phyloP scores from a whole-genome alignment of 2,329 filamentous ascomycete genomes.

The Colletotrichum phormii region DNA sequence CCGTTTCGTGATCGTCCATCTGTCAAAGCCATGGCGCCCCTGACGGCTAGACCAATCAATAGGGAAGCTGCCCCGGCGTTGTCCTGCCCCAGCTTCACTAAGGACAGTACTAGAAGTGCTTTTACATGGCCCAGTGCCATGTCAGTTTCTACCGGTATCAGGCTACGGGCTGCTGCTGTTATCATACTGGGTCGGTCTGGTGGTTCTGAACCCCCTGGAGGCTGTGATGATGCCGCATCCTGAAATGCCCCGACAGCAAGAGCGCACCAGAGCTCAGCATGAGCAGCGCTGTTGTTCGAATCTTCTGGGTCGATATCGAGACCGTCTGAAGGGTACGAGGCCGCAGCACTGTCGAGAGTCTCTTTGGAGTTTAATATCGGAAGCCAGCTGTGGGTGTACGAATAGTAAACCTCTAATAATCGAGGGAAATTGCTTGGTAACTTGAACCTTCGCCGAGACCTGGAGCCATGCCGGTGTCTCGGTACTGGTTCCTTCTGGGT shows the following conservation, averaged over 20 bases:
- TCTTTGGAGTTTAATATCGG: conserved; percentile 76
- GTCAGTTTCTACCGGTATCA: conserved; percentile 62
- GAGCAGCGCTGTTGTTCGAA: conserved; percentile 49
- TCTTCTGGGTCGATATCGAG: conserved; percentile 43
- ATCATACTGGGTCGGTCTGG: conserved; percentile 48
- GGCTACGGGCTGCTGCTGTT: conserved; percentile 60
- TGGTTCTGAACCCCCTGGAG: conserved; percentile 40
- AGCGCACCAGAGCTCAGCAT: conserved; percentile 71
- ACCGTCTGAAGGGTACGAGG: conserved; percentile 53
- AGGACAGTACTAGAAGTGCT: conserved; percentile 67
- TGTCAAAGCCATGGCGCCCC: conserved; percentile 31
- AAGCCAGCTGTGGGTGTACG: conserved; percentile 82
- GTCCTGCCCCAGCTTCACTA: conserved; percentile 71
- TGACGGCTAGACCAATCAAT: conserved; percentile 72
- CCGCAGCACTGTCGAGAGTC: conserved; percentile 62
- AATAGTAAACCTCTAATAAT: conserved; percentile 78
- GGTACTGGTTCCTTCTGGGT: not conserved
- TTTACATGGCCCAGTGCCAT: conserved; percentile 57
- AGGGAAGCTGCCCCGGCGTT: conserved; percentile 72
- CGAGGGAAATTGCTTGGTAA: conserved; percentile 68
- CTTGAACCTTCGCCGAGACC: conserved; percentile 36
- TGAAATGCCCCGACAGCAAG: conserved; percentile 69
- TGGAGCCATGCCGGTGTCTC: conserved; percentile 23
- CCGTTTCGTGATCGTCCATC: conserved; percentile 4
- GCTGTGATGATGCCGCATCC: conserved; percentile 47